Evolutionary conservation across 345 rosid species (phyloP), one percentile per base, ranked within the genome.

Genomic region (Conringia planisiliqua): DNA sequence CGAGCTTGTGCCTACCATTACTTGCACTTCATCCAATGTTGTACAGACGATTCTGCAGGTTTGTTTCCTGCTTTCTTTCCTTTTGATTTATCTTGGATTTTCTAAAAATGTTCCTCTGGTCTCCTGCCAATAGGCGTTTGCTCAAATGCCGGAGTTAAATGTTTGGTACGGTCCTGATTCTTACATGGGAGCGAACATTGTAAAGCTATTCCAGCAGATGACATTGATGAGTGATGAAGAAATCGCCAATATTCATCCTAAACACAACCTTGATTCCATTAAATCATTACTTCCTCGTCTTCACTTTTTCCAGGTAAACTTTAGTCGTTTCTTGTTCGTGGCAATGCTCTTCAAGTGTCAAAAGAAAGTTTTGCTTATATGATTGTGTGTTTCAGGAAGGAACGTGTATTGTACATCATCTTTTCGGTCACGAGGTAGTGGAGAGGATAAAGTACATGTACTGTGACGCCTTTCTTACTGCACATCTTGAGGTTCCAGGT

Each of bases 121-220:
- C 64, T 62, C 61, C 18, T 36, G 55, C 51, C 54, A n/a, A 47
- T 83, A 92, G 99, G 97, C 97, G 39, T 92, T 86, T 80, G 66
- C 96, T 66, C 94, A 95, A 82, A 79, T 95, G 75, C 87, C 96
- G 14, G 90, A 89, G 71, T 75, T 95, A 18, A 85, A 72, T 59
- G 69, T 90, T 52, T 92, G 96, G 88, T 95, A 95, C 29, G 99
- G 99, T 68, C 99, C 99, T 17, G 99, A 95, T 78, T 85, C 98
- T 47, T 92, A 92, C 86, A 92, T 95, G 98, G 99, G 99, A 77
- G 99, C 98, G 30, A 92, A 95, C 81, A 88, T 95, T 70, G 85
- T 79, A 47, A 87, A 92, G 77, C 71, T 92, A 70, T 92, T 95
- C 79, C 88, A 82, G 83, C 96, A 90, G 79, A 95, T 95, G 97